Evolutionary conservation across 2,329 filamentous ascomycete genomes (phyloP).

Genomic region (Epichloe uncinata): DNA sequence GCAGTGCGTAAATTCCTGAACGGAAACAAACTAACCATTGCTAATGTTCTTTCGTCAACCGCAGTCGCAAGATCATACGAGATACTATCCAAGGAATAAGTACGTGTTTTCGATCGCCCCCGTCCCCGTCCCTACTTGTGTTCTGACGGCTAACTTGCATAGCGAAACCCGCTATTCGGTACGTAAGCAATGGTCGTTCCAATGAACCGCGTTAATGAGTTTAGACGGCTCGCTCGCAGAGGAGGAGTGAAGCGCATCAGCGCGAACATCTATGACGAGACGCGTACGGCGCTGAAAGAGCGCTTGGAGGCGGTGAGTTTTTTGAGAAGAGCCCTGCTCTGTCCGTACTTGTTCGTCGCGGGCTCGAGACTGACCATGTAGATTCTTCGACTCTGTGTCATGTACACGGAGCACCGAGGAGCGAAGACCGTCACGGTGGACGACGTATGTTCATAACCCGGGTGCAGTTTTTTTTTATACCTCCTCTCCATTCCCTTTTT

Average conservation of each 20-base stretch:
- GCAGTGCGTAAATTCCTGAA: not conserved
- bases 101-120: not conserved
- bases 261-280: slow-evolving; percentile 47
- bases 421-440: slow-evolving; percentile 49
- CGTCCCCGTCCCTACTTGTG: not conserved
- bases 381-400: slow-evolving; percentile 38
- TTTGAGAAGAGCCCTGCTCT: not conserved
- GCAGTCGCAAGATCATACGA: slow-evolving; percentile 8
- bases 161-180: slow-evolving; percentile 5
- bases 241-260: slow-evolving; percentile 68
- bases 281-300: slow-evolving; percentile 35
- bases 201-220: not conserved
- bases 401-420: slow-evolving; percentile 38
- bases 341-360: not conserved
- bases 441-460: slow-evolving; percentile 34
- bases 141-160: slow-evolving; percentile 4
- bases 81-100: slow-evolving; percentile 9
- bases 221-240: slow-evolving; percentile 56
- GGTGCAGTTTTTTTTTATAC: not conserved
- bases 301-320: slow-evolving; percentile 33
- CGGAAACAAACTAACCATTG: not conserved
- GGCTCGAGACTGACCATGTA: slow-evolving; percentile 13
- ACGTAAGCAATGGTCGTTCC: not conserved
- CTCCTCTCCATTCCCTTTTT: not conserved
- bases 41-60: not conserved